Evolutionary conservation across 306 rosid genomes (phyloP).

Genomic region (Inga laurina): DNA sequence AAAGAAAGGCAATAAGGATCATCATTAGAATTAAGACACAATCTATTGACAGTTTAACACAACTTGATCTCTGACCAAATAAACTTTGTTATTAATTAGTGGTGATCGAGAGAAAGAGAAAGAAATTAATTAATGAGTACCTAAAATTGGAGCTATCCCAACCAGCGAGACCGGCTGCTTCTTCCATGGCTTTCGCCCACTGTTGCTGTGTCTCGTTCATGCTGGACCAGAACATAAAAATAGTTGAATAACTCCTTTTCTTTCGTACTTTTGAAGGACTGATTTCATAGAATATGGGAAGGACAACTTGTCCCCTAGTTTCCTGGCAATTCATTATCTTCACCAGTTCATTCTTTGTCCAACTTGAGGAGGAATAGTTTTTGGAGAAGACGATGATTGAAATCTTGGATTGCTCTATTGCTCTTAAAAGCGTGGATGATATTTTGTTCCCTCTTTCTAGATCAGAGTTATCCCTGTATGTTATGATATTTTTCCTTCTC

Average conservation of each 20-base stretch:
- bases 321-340: conserved; percentile 25
- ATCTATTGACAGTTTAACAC: too few relatives aligned
- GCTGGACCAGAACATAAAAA: not conserved
- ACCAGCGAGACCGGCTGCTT: not conserved
- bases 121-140: not conserved
- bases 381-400: not conserved
- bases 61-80: not conserved
- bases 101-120: not conserved
- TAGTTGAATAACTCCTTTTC: not conserved
- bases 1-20: too few relatives aligned
- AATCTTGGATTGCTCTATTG: not conserved
- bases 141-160: not conserved
- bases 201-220: not conserved
- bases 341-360: not conserved
- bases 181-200: not conserved
- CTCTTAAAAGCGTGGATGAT: not conserved
- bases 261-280: not conserved
- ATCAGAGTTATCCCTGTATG: not conserved
- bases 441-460: not conserved
- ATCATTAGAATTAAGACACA: too few relatives aligned
- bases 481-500: not conserved
- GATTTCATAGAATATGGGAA: not conserved
- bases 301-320: not conserved
- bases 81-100: not conserved
- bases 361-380: not conserved